A percentile compares a stretch with the other conserved stretches of the same genome.
Conservation (phyloP, 495 filamentous ascomycete species). For the Barbatosphaeria neglecta region DNA sequence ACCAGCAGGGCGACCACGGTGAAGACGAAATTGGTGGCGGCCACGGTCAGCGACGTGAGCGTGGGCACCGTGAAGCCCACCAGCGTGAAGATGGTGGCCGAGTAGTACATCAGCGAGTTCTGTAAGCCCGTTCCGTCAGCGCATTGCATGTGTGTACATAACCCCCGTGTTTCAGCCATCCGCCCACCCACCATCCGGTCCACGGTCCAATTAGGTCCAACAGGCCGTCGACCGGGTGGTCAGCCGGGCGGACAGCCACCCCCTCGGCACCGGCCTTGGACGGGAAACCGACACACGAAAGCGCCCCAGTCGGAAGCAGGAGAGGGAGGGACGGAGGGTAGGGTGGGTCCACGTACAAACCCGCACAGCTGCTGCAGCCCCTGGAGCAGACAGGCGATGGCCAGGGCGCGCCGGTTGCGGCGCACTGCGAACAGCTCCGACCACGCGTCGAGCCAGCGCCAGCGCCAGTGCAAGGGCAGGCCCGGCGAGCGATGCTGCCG, state of each 20-base stretch:
- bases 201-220: too few species aligned
- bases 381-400: conserved; percentile 76
- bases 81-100: conserved; percentile 75
- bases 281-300: too few species aligned
- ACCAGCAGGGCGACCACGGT: conserved; percentile 64
- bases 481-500: conserved; percentile 1
- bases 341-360: conserved; percentile 45
- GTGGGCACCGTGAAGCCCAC: conserved; percentile 73
- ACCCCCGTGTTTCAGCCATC: too few species aligned
- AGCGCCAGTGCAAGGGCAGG: conserved; percentile 6
- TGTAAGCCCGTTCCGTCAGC: conserved; percentile 17
- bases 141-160: background rate
- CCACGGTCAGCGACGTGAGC: conserved; percentile 68
- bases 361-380: conserved; percentile 84
- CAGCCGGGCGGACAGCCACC: too few species aligned
- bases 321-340: background rate
- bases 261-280: too few species aligned
- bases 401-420: conserved; percentile 65
- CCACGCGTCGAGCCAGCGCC: conserved; percentile 31
- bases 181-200: too few species aligned
- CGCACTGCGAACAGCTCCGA: conserved; percentile 45
- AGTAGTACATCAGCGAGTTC: conserved; percentile 95
- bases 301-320: background rate
- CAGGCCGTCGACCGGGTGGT: too few species aligned
- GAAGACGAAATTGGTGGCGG: conserved; percentile 71